Base-by-base conservation (phyloP, 306 rosid species). In the Pyrus bretschneideri region DNA sequence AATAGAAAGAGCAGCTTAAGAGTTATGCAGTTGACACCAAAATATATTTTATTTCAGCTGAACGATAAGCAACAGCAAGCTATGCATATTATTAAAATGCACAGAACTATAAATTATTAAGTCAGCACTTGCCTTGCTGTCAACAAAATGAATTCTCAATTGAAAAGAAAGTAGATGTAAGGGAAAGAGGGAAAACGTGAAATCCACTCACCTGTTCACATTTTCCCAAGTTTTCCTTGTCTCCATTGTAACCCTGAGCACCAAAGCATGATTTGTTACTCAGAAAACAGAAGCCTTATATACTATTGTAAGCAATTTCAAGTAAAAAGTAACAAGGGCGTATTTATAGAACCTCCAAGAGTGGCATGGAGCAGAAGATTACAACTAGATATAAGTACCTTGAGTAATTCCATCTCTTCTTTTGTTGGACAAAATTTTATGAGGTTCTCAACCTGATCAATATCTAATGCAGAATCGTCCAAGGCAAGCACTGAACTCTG, bases 381-480 rank as follows among this genome's bases (percentile, higher is more conserved):
- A 76, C 27, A 44, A 62, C 75, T 62, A 75, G 55, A 69, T 7
- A 81, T 13, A 63, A 68, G 65, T 86, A 96, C 99, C 97, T 86
- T 92, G 57, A 96, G 92, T 51, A 75, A 69, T 29, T 95, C 98
- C 86, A 88, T 95, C 82, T 95, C 99, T 91, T 95, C 99, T 83
- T 95, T 95, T 51, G 97, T 92, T 52, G 97, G 99, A 80, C 93
- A 84, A 81, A 92, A 95, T 79, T 95, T 95, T 84, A 95, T 89
- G 77, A 95, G 99, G 86, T 95, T 95, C 86, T 95, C 99, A 83
- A 95, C 84, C 81, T 92, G 97, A 85, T 95, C 99, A 35, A 81
- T 84, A 79, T 89, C 87, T 76, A 95, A 85, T 38, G 88, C 91
- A 46, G 88, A 85, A 22, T 89, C 97, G 55, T 91, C 99, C 91